Percentiles rank a stretch among this genome's conserved stretches.
Evolutionary conservation across 805 yeast species (phyloP).

Genomic region (Pichia kluyveri): DNA sequence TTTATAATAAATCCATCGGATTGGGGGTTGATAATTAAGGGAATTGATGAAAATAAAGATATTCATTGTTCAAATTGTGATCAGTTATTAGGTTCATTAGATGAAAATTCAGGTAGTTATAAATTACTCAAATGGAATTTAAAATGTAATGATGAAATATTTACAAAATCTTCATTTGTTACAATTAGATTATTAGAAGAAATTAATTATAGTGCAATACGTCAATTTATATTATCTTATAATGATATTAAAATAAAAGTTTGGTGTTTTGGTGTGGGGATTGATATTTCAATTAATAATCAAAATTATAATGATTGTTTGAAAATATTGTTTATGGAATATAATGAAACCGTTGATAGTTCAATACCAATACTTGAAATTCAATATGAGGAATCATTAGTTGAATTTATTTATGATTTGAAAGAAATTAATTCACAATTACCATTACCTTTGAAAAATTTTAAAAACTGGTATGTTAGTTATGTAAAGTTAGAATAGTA

Average conservation of each 20-base stretch:
- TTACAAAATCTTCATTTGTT: constrained; percentile 28
- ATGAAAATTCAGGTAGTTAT: constrained; percentile 22
- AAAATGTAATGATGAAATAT: constrained; percentile 19
- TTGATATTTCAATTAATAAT: constrained; percentile 12
- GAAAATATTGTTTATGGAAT: constrained; percentile 34
- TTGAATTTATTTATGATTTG: constrained; percentile 24
- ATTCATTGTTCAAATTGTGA: constrained; percentile 24
- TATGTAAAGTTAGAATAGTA: constrained; percentile 11
- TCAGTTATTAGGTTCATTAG: constrained; percentile 31
- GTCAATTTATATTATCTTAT: constrained; percentile 25
- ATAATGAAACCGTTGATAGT: constrained; percentile 1
- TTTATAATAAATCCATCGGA: constrained; percentile 29
- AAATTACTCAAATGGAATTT: constrained; percentile 54
- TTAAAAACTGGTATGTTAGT: constrained; percentile 24
- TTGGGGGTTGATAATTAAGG: constrained; percentile 9
- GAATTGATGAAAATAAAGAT: background rate
- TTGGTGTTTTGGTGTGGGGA: constrained; percentile 45
- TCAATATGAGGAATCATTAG: constrained; percentile 27
- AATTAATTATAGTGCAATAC: constrained; percentile 33
- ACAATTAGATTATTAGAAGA: constrained; percentile 33
- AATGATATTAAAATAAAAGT: constrained; percentile 16
- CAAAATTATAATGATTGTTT: constrained; percentile 22
- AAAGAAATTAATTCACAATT: constrained; percentile 21
- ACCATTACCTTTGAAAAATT: constrained; percentile 23
- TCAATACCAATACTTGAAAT: constrained; percentile 25